These are phyloP conservation scores for Calonectria pseudoreteaudii DNA, from an alignment of 2,329 filamentous ascomycete genomes.

Conservation along the genomic window DNA sequence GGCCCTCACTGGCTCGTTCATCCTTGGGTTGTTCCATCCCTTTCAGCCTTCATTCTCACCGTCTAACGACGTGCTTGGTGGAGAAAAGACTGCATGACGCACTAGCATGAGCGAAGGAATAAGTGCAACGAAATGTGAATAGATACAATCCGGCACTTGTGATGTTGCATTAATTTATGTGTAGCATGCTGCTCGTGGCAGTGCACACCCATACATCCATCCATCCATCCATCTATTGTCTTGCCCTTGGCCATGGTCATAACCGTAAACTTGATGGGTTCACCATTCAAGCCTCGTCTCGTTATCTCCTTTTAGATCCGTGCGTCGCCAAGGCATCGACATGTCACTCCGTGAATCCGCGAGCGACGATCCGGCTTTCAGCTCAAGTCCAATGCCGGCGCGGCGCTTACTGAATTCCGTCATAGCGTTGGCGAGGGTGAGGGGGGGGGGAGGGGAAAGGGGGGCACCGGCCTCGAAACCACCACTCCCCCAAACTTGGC, in stretches of 20 bases:
- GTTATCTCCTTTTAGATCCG: too few relatives aligned
- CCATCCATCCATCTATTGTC: neutral
- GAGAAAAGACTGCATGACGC: neutral
- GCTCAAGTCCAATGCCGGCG: neutral
- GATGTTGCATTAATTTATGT: neutral
- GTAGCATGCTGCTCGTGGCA: neutral
- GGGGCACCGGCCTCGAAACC: too few relatives aligned
- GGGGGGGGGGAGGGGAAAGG: too few relatives aligned
- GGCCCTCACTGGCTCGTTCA: neutral
- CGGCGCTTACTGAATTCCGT: neutral
- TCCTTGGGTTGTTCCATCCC: neutral
- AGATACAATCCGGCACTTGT: neutral
- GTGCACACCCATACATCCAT: neutral
- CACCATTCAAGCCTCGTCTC: neutral
- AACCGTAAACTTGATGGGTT: neutral
- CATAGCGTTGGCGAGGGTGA: slow-evolving; percentile 10
- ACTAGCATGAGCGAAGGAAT: neutral
- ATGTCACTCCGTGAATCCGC: neutral
- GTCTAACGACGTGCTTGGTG: neutral
- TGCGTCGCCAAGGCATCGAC: neutral
- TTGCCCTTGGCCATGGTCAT: neutral
- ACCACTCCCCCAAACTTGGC: neutral
- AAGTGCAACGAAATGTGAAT: neutral
- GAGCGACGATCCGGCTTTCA: neutral
- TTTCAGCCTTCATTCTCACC: neutral